Evolutionary conservation across 1,139 yeast species (phyloP), one percentile per base, ranked within the genome.

Genomic region (Candida pseudoviswanathii): DNA sequence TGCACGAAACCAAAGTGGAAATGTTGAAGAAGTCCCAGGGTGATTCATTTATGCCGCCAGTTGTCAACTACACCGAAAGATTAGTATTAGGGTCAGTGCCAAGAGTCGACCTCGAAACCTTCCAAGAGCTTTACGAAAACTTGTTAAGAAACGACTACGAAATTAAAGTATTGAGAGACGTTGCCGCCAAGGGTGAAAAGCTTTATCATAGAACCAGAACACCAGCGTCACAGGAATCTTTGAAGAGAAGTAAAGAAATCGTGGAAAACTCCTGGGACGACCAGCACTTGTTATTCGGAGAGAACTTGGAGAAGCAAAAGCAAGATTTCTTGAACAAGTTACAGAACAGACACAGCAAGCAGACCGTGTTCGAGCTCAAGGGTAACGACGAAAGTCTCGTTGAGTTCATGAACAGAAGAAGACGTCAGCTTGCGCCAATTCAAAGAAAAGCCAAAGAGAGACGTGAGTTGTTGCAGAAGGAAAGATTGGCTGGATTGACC

Each of bases 351-450:
- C 66, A 77, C 47, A 73, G 81, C 44, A 86, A 89, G 61, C 98
- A 94, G 64, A 95, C 99, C 0, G 97, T 95, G 6, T 95, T 95
- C 66, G 99, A 95, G 66, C 86, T 90, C 67, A 82, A 84, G 58
- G 80, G 79, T 47, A 76, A 74, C 36, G 92, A 86, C 55, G 88
- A 88, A 56, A 84, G 84, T 54, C 71, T 91, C 62, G 88, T 89
- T 36, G 86, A 85, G 47, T 77, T 94, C 61, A 94, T 95, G 99
- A 79, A 85, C 56, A 83, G 82, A 54, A 79, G 99, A 73, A 80
- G 99, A 66, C 77, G 77, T 54, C 97, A 92, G 64, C 77, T 95
- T 52, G 97, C 96, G 0, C 96, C 96, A 5, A 82, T 92, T 47
- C 96, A 91, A 66, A 75, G 84, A 58, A 80, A 86, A 56, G 92